These are phyloP conservation scores for Beauveria sp. DNA, from an alignment of 2,329 filamentous ascomycete genomes.

Conservation along the genomic window DNA sequence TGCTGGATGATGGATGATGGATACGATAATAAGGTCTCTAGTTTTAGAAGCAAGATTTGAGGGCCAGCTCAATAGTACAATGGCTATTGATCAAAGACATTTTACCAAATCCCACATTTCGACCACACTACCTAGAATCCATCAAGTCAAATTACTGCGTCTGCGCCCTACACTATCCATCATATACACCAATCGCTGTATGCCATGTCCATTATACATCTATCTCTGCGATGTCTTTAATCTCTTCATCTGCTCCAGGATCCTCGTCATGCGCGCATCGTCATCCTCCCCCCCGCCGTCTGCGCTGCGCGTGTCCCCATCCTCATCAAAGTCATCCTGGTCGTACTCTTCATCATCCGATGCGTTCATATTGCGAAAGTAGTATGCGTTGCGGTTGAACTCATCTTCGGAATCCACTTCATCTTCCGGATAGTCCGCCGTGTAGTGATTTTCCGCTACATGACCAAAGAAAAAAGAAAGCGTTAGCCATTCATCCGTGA, in stretches of 20 bases:
- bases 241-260: slow-evolving; percentile 28
- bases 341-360: slow-evolving; percentile 50
- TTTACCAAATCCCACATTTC: background rate
- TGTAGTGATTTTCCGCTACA: slow-evolving; percentile 68
- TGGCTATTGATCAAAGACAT: background rate
- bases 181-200: background rate
- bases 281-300: slow-evolving; percentile 30
- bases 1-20: background rate
- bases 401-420: slow-evolving; percentile 61
- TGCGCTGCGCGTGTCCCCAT: slow-evolving; percentile 21
- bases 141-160: too few species aligned
- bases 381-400: slow-evolving; percentile 46
- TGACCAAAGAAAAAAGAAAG: background rate
- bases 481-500: slow-evolving; percentile 1
- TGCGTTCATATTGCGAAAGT: slow-evolving; percentile 44
- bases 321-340: slow-evolving; percentile 24
- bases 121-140: too few species aligned
- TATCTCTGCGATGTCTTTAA: background rate
- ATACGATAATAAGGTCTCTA: background rate
- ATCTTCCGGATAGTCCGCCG: slow-evolving; percentile 73
- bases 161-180: too few species aligned
- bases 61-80: too few species aligned
- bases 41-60: too few species aligned
- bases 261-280: slow-evolving; percentile 30
- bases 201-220: background rate